These are phyloP conservation scores for Colletotrichum falcatum DNA, from an alignment of 2,329 filamentous ascomycete species.

Conservation along the genomic window DNA sequence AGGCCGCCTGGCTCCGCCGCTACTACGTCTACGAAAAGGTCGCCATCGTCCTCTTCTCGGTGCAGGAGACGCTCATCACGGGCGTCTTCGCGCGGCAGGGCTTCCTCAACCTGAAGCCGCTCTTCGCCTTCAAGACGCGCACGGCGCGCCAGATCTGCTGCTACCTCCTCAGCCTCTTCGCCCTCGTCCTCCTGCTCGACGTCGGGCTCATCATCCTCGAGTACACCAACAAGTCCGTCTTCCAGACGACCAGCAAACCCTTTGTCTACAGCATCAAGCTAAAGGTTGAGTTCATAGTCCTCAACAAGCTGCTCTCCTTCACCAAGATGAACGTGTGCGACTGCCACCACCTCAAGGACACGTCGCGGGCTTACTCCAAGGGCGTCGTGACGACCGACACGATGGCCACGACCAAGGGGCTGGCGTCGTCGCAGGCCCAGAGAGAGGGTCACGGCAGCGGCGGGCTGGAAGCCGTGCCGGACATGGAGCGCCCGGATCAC, in stretches of 20 bases:
- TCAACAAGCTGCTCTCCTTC: conserved; percentile 49
- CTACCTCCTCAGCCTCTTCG: conserved; percentile 53
- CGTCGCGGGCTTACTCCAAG: not conserved
- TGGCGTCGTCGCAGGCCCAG: not conserved
- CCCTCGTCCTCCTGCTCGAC: conserved; percentile 56
- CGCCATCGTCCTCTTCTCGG: conserved; percentile 66
- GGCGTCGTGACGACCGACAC: conserved; percentile 14
- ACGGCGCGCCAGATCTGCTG: conserved; percentile 50
- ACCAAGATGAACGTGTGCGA: conserved; percentile 35
- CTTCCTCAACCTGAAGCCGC: conserved; percentile 43
- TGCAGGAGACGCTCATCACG: conserved; percentile 67
- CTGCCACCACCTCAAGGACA: conserved; percentile 26
- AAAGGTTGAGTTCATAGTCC: conserved; percentile 62
- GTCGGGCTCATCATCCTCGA: conserved; percentile 52
- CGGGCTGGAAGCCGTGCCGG: not conserved
- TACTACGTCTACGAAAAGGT: conserved; percentile 65
- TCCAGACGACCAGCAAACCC: conserved; percentile 41
- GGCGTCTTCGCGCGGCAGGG: conserved; percentile 66
- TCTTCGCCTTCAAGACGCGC: conserved; percentile 53
- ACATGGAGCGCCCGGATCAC: conserved; percentile 15
- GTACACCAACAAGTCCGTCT: conserved; percentile 51
- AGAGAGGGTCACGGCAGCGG: not conserved
- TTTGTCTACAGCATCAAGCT: conserved; percentile 42
- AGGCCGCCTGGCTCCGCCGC: conserved; percentile 20
- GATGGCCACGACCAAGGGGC: conserved; percentile 12